phyloP scores from a whole-genome alignment of 331 rosid species.

The Rhamnella rubrinervis region DNA sequence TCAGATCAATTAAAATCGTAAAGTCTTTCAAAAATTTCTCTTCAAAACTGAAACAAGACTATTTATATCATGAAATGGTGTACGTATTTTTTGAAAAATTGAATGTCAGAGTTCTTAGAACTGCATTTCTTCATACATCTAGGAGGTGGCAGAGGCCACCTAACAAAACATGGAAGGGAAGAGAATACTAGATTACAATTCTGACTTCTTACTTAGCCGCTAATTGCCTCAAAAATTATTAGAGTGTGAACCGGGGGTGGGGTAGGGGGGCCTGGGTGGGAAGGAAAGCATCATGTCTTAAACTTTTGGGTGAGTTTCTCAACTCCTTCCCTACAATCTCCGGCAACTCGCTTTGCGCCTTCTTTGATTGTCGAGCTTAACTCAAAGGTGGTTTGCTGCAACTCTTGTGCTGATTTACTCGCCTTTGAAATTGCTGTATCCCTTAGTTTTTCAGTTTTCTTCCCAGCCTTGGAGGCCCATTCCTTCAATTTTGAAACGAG shows the following conservation, averaged over 20 bases:
- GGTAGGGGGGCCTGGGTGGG: background rate
- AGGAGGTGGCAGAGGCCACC: conserved; percentile 7
- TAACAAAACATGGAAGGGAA: conserved; percentile 6
- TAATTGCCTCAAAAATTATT: conserved; percentile 15
- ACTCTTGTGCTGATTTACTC: conserved; percentile 48
- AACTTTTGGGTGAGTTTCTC: conserved; percentile 85
- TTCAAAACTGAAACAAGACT: too few relatives aligned
- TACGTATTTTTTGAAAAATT: background rate
- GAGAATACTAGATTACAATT: conserved; percentile 21
- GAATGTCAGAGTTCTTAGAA: conserved; percentile 7
- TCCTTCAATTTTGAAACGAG: conserved; percentile 59
- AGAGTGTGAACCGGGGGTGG: background rate
- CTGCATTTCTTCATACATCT: conserved; percentile 2
- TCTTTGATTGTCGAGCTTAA: conserved; percentile 56
- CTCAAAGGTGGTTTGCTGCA: conserved; percentile 63
- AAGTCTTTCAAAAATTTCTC: too few relatives aligned
- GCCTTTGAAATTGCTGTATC: conserved; percentile 51
- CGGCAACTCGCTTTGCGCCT: conserved; percentile 72
- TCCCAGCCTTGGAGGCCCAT: conserved; percentile 52
- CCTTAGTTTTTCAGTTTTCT: conserved; percentile 52
- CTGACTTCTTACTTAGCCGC: conserved; percentile 24
- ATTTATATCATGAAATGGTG: background rate
- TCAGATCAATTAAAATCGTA: too few relatives aligned
- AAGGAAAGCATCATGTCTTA: conserved; percentile 42
- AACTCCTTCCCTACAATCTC: conserved; percentile 89